A percentile compares a stretch with the other conserved stretches of the same genome.
Conservation (phyloP, 306 rosid species). For the Acacia acuminata region DNA sequence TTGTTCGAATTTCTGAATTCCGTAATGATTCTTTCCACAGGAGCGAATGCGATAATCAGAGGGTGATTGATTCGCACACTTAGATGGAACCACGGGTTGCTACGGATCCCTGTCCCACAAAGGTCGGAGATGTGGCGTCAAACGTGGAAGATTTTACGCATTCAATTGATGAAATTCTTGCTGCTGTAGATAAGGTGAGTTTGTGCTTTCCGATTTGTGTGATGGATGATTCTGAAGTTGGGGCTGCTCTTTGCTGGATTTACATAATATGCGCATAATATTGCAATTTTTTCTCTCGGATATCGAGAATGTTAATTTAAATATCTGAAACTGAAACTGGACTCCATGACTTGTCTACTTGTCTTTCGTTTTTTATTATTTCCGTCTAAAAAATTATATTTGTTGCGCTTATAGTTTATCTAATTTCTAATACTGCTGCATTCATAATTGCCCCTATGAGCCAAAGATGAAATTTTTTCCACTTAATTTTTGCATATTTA, state of each 20-base stretch:
- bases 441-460: background rate
- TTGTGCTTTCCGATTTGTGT: background rate
- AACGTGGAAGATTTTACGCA: slow-evolving; percentile 33
- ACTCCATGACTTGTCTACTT: background rate
- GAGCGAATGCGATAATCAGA: background rate
- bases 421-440: background rate
- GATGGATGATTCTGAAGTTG: background rate
- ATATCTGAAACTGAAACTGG: background rate
- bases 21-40: background rate
- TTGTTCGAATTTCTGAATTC: background rate
- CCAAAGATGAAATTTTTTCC: background rate
- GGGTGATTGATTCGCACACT: background rate
- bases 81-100: slow-evolving; percentile 41
- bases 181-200: slow-evolving; percentile 49
- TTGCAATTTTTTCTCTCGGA: background rate
- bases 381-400: background rate
- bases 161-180: slow-evolving; percentile 34
- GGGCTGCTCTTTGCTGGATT: background rate
- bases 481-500: background rate
- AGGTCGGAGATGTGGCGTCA: slow-evolving; percentile 3
- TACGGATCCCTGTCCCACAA: slow-evolving; percentile 18
- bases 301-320: background rate
- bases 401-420: background rate
- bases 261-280: background rate
- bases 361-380: background rate